A percentile compares a stretch with the other conserved stretches of the same genome.
Evolutionary conservation across 2,329 filamentous ascomycete species (phyloP).

Genomic region (Macrophomina pseudophaseolina): DNA sequence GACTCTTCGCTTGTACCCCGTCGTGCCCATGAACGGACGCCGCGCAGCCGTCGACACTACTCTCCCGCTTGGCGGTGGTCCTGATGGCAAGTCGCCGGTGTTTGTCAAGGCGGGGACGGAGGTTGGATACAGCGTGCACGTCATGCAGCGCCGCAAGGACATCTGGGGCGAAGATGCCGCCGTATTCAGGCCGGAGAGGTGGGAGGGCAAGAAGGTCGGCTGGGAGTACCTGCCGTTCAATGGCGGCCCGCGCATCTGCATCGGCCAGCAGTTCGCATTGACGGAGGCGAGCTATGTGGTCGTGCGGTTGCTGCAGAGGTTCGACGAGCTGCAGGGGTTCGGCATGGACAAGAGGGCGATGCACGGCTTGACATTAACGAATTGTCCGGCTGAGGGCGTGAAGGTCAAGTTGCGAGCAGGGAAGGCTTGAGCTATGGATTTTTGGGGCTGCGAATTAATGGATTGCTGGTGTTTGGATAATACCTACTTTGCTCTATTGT

Average conservation of each 20-base stretch:
- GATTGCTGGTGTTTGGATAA: too few relatives aligned
- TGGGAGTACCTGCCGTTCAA: slow-evolving; percentile 49
- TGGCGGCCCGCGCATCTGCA: slow-evolving; percentile 45
- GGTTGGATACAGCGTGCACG: slow-evolving; percentile 52
- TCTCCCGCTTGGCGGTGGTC: slow-evolving; percentile 57
- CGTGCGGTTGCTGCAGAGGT: slow-evolving; percentile 29
- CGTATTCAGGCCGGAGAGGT: slow-evolving; percentile 56
- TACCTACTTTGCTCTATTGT: too few relatives aligned
- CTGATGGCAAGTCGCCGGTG: slow-evolving; percentile 55
- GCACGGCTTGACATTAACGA: slow-evolving; percentile 34
- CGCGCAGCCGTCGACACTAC: slow-evolving; percentile 55
- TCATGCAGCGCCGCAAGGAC: slow-evolving; percentile 57
- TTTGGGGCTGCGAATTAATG: not conserved
- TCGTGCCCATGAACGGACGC: slow-evolving; percentile 62
- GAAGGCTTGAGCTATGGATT: not conserved
- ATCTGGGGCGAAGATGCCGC: slow-evolving; percentile 56
- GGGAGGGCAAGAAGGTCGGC: slow-evolving; percentile 45
- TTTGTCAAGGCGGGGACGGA: slow-evolving; percentile 55
- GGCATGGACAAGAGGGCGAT: not conserved
- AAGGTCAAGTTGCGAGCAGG: slow-evolving; percentile 38
- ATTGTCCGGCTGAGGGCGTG: slow-evolving; percentile 39
- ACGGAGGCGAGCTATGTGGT: slow-evolving; percentile 31
- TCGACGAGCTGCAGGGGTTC: slow-evolving; percentile 33
- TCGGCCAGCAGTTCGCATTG: slow-evolving; percentile 37
- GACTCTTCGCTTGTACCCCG: slow-evolving; percentile 62